Conservation (phyloP, 352 stramenopile genomes). For the Pythium biforme region DNA sequence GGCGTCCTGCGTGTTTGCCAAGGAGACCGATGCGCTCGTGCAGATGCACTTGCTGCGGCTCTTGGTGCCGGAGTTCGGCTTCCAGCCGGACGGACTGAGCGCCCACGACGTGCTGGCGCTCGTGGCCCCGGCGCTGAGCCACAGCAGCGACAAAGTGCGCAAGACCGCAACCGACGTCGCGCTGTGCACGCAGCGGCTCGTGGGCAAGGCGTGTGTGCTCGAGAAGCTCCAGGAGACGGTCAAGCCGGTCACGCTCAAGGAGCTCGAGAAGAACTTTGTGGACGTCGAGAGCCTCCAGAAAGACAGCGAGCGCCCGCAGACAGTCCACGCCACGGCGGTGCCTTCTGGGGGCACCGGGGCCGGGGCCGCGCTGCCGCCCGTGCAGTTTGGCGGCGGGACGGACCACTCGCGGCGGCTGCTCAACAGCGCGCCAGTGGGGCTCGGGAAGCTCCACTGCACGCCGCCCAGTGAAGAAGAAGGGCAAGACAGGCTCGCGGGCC, state of each 20-base stretch:
- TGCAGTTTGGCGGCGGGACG: conserved; percentile 31
- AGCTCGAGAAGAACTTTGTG: conserved; percentile 84
- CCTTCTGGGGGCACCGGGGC: no score
- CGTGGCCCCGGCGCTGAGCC: conserved; percentile 45
- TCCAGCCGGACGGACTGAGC: conserved; percentile 68
- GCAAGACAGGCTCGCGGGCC: background rate
- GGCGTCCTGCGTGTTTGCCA: conserved; percentile 69
- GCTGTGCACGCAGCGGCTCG: conserved; percentile 66
- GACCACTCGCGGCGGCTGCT: conserved; percentile 57
- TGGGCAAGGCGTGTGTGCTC: conserved; percentile 72
- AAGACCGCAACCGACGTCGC: conserved; percentile 77
- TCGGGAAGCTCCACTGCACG: conserved; percentile 64
- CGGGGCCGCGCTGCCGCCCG: conserved; percentile 40
- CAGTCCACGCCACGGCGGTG: conserved; percentile 45
- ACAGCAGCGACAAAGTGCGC: conserved; percentile 72
- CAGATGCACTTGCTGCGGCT: conserved; percentile 83
- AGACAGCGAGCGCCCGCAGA: conserved; percentile 47
- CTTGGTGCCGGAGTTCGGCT: conserved; percentile 75
- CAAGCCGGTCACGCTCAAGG: conserved; percentile 74
- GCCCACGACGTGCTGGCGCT: conserved; percentile 46
- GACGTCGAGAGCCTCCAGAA: conserved; percentile 39
- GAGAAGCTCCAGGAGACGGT: conserved; percentile 61
- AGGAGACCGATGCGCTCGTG: conserved; percentile 64
- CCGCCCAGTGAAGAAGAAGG: conserved; percentile 31
- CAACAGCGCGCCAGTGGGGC: conserved; percentile 65